phyloP scores from a whole-genome alignment of 2,329 filamentous ascomycete species.

The Beauveria bassiana region DNA sequence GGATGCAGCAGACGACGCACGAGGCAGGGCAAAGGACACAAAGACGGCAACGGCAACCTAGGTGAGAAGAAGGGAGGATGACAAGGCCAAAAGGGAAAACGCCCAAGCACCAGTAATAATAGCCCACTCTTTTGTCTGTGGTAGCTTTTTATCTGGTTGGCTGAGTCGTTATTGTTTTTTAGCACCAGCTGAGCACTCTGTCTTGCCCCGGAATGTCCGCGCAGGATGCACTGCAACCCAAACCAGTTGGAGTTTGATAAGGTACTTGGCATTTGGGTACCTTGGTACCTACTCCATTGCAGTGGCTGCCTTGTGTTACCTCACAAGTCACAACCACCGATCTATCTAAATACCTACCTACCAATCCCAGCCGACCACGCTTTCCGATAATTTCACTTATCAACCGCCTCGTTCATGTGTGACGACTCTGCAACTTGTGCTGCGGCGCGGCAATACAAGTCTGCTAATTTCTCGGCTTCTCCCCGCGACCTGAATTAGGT shows the following conservation, averaged over 20 bases:
- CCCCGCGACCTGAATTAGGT: too few species aligned
- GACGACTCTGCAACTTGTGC: too few species aligned
- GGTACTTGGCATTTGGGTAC: too few species aligned
- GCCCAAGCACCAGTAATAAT: background rate
- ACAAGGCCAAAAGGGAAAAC: background rate
- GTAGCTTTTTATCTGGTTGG: background rate
- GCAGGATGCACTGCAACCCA: constrained; percentile 1
- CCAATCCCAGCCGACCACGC: too few species aligned
- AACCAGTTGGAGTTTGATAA: background rate
- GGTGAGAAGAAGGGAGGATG: background rate
- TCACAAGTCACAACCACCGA: too few species aligned
- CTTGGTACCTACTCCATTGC: too few species aligned
- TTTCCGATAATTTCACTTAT: too few species aligned
- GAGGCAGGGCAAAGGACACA: background rate
- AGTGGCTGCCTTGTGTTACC: too few species aligned
- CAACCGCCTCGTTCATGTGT: too few species aligned
- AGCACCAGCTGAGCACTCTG: background rate
- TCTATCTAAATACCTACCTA: too few species aligned
- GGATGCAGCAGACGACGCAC: background rate
- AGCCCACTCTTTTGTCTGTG: background rate
- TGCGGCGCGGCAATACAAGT: too few species aligned
- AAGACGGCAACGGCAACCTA: background rate
- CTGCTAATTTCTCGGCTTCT: too few species aligned
- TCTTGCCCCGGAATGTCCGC: constrained; percentile 4
- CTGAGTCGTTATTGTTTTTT: background rate